Percentiles rank a stretch among this genome's conserved stretches.
These are phyloP conservation scores for Pyracantha coccinea DNA, from an alignment of 331 rosid species.

Conservation along the genomic window DNA sequence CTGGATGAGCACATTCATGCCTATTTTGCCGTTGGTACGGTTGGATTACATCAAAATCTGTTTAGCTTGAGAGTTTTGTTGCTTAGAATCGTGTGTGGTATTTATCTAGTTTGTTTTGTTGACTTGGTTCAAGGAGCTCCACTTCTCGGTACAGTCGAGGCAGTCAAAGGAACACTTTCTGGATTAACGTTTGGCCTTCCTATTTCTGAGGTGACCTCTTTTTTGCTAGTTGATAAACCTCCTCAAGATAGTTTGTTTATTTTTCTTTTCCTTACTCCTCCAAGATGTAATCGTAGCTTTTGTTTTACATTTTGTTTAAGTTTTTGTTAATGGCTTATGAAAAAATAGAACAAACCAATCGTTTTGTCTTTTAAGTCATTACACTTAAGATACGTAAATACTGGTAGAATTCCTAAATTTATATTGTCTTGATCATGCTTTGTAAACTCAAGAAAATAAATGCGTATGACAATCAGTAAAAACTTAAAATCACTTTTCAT, in stretches of 20 bases:
- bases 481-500: neutral
- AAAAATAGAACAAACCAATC: neutral
- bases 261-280: neutral
- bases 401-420: neutral
- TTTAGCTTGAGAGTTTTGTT: slow-evolving; percentile 6
- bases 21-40: slow-evolving; percentile 91
- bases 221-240: slow-evolving; percentile 3
- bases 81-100: slow-evolving; percentile 4
- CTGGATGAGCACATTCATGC: slow-evolving; percentile 94
- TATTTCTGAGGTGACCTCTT: slow-evolving; percentile 77
- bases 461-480: neutral
- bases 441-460: neutral
- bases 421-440: neutral
- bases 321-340: neutral
- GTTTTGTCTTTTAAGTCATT: neutral
- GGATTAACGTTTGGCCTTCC: slow-evolving; percentile 91
- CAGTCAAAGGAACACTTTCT: slow-evolving; percentile 84
- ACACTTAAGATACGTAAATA: neutral
- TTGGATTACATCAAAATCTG: slow-evolving; percentile 4
- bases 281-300: neutral
- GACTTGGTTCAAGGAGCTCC: slow-evolving; percentile 59
- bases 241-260: neutral
- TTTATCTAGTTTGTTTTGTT: slow-evolving; percentile 14
- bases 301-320: neutral
- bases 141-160: slow-evolving; percentile 83